Evolutionary conservation across 2,329 filamentous ascomycete species (phyloP).

Genomic region (Ustulina deusta): DNA sequence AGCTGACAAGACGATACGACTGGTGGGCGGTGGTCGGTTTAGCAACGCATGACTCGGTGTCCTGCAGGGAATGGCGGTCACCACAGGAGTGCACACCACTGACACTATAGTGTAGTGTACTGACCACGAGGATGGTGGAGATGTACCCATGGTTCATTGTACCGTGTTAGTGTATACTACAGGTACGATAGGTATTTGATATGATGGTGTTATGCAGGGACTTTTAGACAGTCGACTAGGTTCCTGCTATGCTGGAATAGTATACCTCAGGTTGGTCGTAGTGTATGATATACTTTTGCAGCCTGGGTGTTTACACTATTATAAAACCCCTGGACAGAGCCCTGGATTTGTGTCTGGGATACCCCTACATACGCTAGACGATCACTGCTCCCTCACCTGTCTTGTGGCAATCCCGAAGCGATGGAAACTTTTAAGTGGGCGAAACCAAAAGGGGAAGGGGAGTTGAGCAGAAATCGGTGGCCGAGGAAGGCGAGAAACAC

Average conservation of each 20-base stretch:
- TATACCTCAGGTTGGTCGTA: neutral
- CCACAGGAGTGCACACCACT: slow-evolving; percentile 25
- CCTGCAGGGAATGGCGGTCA: slow-evolving; percentile 40
- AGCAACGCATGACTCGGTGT: slow-evolving; percentile 37
- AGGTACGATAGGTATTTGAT: slow-evolving; percentile 34
- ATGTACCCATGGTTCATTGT: slow-evolving; percentile 24
- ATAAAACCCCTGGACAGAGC: neutral
- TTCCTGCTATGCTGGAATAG: neutral
- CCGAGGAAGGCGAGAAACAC: slow-evolving; percentile 9
- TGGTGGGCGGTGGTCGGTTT: slow-evolving; percentile 8
- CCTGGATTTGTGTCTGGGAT: slow-evolving; percentile 10
- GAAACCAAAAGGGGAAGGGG: slow-evolving; percentile 29
- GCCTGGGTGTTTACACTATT: neutral
- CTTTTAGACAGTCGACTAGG: slow-evolving; percentile 10
- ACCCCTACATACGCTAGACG: slow-evolving; percentile 26
- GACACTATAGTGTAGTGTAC: neutral
- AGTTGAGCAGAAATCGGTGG: slow-evolving; percentile 24
- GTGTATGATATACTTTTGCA: slow-evolving; percentile 11
- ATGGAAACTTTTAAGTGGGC: slow-evolving; percentile 24
- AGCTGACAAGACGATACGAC: slow-evolving; percentile 25
- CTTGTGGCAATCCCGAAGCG: slow-evolving; percentile 33
- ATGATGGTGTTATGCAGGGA: slow-evolving; percentile 39
- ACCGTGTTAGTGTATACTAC: slow-evolving; percentile 29
- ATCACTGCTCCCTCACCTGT: slow-evolving; percentile 20
- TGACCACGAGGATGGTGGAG: slow-evolving; percentile 34